Percentiles rank a stretch among this genome's conserved stretches.
Evolutionary conservation across 75 land plant species (phyloP).

Genomic region (Isoetes taiwanensis): DNA sequence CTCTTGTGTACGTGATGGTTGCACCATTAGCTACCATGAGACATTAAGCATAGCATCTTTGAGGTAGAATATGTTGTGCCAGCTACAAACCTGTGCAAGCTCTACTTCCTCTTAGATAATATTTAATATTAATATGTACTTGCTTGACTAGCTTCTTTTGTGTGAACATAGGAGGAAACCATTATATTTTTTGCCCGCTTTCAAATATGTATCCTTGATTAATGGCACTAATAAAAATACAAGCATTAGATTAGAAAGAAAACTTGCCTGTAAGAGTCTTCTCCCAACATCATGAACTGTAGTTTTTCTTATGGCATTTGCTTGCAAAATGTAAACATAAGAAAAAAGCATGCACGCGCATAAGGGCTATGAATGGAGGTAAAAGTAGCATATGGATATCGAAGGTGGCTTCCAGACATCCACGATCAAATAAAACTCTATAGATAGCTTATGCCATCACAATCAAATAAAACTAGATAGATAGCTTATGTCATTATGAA

Average conservation of each 20-base stretch:
- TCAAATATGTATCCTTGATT: not conserved
- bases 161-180: constrained; percentile 97
- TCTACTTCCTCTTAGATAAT: constrained; percentile 99
- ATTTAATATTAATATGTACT: constrained; percentile 93
- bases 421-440: too few species aligned
- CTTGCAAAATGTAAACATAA: too few species aligned
- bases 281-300: constrained; percentile 99
- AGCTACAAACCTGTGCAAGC: constrained; percentile 77
- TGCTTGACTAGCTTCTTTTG: constrained; percentile 99
- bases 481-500: not conserved
- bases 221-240: not conserved
- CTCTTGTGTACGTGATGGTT: constrained; percentile 91
- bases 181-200: constrained; percentile 94
- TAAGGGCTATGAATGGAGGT: not conserved
- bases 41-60: not conserved
- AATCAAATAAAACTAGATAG: not conserved
- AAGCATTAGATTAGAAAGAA: not conserved
- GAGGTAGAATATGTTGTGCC: not conserved
- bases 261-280: constrained; percentile 84
- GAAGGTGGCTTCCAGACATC: not conserved
- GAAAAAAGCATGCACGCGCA: too few species aligned
- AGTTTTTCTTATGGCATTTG: constrained; percentile 94
- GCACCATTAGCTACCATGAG: not conserved
- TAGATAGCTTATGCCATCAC: too few species aligned
- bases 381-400: not conserved